Evolutionary conservation across 1,139 yeast genomes (phyloP).

Genomic region (Yamadazyma mexicana): DNA sequence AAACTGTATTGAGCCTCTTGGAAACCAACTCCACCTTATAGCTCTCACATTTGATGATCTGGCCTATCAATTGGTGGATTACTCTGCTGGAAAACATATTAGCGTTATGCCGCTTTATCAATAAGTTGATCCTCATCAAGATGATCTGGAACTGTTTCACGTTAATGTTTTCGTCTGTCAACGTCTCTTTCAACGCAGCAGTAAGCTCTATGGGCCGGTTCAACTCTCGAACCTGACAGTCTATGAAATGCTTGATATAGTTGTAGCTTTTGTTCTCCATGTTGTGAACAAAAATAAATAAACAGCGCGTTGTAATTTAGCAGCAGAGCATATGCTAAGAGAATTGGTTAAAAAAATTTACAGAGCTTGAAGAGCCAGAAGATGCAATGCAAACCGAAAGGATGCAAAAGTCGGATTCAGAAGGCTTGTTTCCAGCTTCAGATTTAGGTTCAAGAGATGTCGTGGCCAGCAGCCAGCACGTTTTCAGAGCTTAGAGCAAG

Average conservation of each 20-base stretch:
- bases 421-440: too few species aligned
- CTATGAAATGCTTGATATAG: conserved; percentile 33
- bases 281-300: too few species aligned
- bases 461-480: too few species aligned
- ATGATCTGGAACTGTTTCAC: conserved; percentile 23
- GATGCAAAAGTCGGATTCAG: too few species aligned
- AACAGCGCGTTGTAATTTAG: background rate
- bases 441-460: too few species aligned
- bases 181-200: conserved; percentile 14
- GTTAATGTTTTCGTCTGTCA: conserved; percentile 18
- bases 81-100: conserved; percentile 30
- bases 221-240: conserved; percentile 25
- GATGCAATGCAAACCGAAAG: too few species aligned
- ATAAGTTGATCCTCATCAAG: conserved; percentile 27
- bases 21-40: conserved; percentile 28
- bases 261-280: conserved; percentile 14
- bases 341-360: too few species aligned
- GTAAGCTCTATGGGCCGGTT: conserved; percentile 24
- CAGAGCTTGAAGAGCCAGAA: too few species aligned
- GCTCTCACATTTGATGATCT: conserved; percentile 34
- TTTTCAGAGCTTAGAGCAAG: too few species aligned
- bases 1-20: conserved; percentile 25
- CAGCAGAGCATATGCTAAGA: too few species aligned
- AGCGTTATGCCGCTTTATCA: conserved; percentile 30
- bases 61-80: conserved; percentile 38